Evolutionary conservation across 306 rosid species (phyloP), one percentile per base, ranked within the genome.

Genomic region (Crataegus laevigata): DNA sequence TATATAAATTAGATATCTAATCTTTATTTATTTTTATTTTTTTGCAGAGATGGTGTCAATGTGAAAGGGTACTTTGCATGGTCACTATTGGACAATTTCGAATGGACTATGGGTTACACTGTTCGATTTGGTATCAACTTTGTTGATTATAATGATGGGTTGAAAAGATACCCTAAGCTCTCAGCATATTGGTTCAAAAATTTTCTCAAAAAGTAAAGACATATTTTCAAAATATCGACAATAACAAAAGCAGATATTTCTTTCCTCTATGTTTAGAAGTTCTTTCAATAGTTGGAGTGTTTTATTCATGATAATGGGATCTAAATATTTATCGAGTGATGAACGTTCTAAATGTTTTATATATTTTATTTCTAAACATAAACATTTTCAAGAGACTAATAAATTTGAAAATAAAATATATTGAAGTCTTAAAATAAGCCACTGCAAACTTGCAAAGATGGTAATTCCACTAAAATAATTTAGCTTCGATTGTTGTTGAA

Each of bases 1-100:
- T 18, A 5, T 6, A 29, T 40, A 4, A 68, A 7, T 24, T 17
- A 12, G 18, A 18, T 21, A 25, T 32, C 38, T 65, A 18, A 66
- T 59, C 24, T 69, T 43, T 19, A 60, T 59, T 24, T 38, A 1
- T 38, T 38, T 38, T 21, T 40, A 59, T 17, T 12, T 55, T 42
- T 60, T 63, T 13, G 43, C 84, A 75, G 79, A 60, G 79, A 76
- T 2, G 81, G 82, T 34, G 86, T 78, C 34, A 87, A 83, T 34
- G 79, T 85, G 32, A 87, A 85, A 73, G 91, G 91, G 28, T 89
- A 83, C 52, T 87, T 89, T 76, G 91, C 77, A 28, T 85, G 90
- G 91, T 80, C 94, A 3, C 64, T 87, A 51, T 29, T 84, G 80
- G 89, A 89, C 79, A 76, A 85, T 55, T 30, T 85, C 12, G 89